Conservation (phyloP, 371 early-diverging fungal genomes). For the Saksenaea oblongispora region DNA sequence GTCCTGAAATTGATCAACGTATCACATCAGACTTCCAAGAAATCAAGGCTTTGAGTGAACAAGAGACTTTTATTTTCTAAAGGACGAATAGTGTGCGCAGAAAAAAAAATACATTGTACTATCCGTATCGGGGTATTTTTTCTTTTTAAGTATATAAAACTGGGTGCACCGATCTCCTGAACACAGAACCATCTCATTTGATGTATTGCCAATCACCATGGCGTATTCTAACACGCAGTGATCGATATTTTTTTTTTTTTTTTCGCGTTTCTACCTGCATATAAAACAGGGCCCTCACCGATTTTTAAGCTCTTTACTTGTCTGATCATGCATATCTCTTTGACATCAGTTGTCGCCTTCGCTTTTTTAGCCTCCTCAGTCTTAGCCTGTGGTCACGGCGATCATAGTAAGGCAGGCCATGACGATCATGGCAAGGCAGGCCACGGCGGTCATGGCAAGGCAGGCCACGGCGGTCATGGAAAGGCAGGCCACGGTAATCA, state of each 20-base stretch:
- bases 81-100: not conserved
- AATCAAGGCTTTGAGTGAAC: conserved; percentile 43
- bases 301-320: not conserved
- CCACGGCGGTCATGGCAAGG: not conserved
- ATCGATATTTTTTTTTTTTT: not conserved
- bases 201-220: not conserved
- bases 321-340: conserved; percentile 7
- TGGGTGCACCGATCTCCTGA: not conserved
- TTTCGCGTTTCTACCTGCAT: not conserved
- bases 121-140: not conserved
- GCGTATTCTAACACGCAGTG: not conserved
- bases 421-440: not conserved
- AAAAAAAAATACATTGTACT: not conserved
- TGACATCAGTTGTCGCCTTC: conserved; percentile 4
- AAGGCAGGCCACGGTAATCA: not conserved
- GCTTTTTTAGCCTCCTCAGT: not conserved
- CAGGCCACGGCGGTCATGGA: not conserved
- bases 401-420: not conserved
- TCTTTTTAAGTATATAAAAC: not conserved
- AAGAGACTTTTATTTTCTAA: conserved; percentile 2
- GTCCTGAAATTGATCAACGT: conserved; percentile 56
- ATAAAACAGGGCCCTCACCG: not conserved
- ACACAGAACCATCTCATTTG: not conserved
- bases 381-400: not conserved
- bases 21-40: conserved; percentile 59